Evolutionary conservation across 2,329 filamentous ascomycete species (phyloP), one percentile per base, ranked within the genome.

Genomic region (Tympanopsis confertula): DNA sequence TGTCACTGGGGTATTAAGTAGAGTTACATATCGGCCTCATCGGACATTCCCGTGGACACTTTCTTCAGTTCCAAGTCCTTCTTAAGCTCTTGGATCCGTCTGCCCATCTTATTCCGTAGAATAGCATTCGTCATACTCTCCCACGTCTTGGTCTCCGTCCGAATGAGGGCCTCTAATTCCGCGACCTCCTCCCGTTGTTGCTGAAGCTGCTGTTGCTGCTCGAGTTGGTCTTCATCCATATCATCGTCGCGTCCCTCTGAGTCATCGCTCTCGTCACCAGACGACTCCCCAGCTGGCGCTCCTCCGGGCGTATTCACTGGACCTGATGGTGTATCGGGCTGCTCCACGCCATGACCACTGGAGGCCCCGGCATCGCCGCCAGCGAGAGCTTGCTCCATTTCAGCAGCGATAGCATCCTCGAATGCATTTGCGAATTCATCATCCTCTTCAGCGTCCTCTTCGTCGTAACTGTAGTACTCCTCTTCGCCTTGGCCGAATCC

Each of bases 141-240:
- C 54, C 58, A 62, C 32, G 55, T 53, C 20, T 48, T 47, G 0
- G 56, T 62, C 39, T 62, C 58, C 2, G 53, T 47, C 10, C 51
- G 50, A 29, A 63, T 58, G 20, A 58, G 45, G 3, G 52, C 51
- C 37, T 65, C 59, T 15, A 65, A 44, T 37, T 65, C 62, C 1
- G 50, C 53, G 40, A 66, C 61, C 39, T 63, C 55, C 42, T 66
- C 63, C 13, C 59, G 59, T 35, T 59, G 58, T 39, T 65, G 57
- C 40, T 63, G 58, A 20, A 60, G 45, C 33, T 61, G 56, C 19
- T 51, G 59, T 38, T 57, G 59, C 41, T 53, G 54, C 44, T 61
- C 61, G 14, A 56, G 45, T 19, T 61, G 55, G 30, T 64, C 62
- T n/a, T 64, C 60, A 32, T 63, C 61, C 13, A 62, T 39, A n/a